Evolutionary conservation across 805 yeast species (phyloP).

Genomic region (Cyberlindnera lachancei): DNA sequence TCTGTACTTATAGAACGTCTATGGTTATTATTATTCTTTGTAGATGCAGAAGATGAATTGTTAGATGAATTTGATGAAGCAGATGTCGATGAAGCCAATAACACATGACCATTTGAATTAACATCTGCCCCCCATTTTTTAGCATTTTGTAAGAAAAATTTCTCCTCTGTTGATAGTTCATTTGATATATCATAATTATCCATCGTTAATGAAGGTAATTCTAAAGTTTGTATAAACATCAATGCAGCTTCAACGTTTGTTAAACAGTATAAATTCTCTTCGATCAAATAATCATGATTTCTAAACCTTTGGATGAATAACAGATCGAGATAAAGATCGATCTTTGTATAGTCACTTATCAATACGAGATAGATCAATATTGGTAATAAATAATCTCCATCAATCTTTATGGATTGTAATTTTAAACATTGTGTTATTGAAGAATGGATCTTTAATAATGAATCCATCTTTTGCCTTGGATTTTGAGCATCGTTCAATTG

Average conservation of each 20-base stretch:
- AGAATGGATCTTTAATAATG: constrained; percentile 12
- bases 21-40: no score
- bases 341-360: constrained; percentile 1
- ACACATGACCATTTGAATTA: no score
- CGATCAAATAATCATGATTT: constrained; percentile 9
- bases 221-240: constrained; percentile 11
- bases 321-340: constrained; percentile 17
- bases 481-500: constrained; percentile 2
- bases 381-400: constrained; percentile 21
- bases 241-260: constrained; percentile 23
- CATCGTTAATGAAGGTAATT: constrained; percentile 4
- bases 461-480: constrained; percentile 13
- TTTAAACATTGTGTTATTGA: constrained; percentile 8
- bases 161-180: constrained; percentile 10
- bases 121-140: no score
- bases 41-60: no score
- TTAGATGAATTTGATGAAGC: no score
- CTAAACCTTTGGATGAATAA: constrained; percentile 19
- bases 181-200: constrained; percentile 7
- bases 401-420: constrained; percentile 4
- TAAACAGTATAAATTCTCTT: constrained; percentile 17
- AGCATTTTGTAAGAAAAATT: no score
- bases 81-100: no score
- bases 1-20: no score
- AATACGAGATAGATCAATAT: constrained; percentile 17